A percentile compares a stretch with the other conserved stretches of the same genome.
phyloP scores from a whole-genome alignment of 768 basidiomycete genomes.

The Rhodotorula kratochvilovae region DNA sequence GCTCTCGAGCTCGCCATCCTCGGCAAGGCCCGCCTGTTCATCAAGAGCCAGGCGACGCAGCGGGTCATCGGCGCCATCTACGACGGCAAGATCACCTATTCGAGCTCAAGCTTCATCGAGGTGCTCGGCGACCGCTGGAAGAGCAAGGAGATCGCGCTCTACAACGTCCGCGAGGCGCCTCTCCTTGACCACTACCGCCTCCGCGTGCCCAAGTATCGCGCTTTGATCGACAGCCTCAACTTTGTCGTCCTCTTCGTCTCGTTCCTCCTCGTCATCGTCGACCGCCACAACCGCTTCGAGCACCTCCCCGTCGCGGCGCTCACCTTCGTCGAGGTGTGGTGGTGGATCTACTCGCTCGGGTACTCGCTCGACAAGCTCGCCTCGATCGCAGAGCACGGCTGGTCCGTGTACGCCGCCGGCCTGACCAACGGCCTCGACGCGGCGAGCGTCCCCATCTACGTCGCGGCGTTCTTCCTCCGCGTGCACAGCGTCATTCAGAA shows the following conservation, averaged over 20 bases:
- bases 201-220: slow-evolving; percentile 33
- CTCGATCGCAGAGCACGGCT: slow-evolving; percentile 33
- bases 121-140: slow-evolving; percentile 48
- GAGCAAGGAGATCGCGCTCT: slow-evolving; percentile 48
- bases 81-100: slow-evolving; percentile 49
- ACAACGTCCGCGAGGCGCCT: slow-evolving; percentile 50
- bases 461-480: slow-evolving; percentile 29
- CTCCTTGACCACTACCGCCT: slow-evolving; percentile 42
- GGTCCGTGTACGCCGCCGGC: slow-evolving; percentile 27
- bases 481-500: slow-evolving; percentile 11
- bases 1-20: slow-evolving; percentile 36
- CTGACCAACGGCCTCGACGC: slow-evolving; percentile 34
- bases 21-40: slow-evolving; percentile 43
- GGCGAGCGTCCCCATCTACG: slow-evolving; percentile 30
- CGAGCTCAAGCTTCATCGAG: slow-evolving; percentile 47
- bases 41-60: slow-evolving; percentile 43
- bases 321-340: slow-evolving; percentile 27
- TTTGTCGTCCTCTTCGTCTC: slow-evolving; percentile 36
- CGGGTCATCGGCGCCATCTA: slow-evolving; percentile 45
- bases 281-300: slow-evolving; percentile 28
- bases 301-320: slow-evolving; percentile 14
- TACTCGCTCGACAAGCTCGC: slow-evolving; percentile 38
- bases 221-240: slow-evolving; percentile 25
- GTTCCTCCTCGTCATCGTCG: slow-evolving; percentile 37
- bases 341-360: slow-evolving; percentile 39